Evolutionary conservation across 495 filamentous ascomycete genomes (phyloP).

Genomic region (Penicillium goetzii): DNA sequence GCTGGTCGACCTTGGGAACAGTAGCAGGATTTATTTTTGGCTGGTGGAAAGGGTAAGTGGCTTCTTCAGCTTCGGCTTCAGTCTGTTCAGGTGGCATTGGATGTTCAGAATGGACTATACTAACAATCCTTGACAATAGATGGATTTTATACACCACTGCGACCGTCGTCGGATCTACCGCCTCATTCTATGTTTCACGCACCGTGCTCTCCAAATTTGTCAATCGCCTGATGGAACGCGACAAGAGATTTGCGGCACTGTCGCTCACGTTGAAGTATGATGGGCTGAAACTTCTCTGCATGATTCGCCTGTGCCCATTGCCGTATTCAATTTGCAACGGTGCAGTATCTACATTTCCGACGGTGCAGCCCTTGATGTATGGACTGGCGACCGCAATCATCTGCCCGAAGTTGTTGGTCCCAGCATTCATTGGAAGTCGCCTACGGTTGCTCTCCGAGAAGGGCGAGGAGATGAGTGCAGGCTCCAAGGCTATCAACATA

Average conservation of each 20-base stretch:
- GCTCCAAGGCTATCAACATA: conserved; percentile 72
- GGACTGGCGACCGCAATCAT: conserved; percentile 77
- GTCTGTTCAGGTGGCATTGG: neutral
- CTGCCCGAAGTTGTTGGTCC: conserved; percentile 85
- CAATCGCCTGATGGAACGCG: conserved; percentile 74
- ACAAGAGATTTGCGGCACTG: conserved; percentile 76
- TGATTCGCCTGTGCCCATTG: conserved; percentile 91
- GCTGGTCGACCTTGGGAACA: conserved; percentile 86
- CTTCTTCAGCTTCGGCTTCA: neutral
- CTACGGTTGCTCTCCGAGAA: conserved; percentile 70
- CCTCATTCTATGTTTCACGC: conserved; percentile 77
- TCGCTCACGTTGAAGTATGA: conserved; percentile 74
- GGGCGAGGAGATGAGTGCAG: conserved; percentile 58
- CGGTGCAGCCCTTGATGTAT: conserved; percentile 75
- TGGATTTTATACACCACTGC: conserved; percentile 85
- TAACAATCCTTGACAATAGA: conserved; percentile 30
- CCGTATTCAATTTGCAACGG: conserved; percentile 96
- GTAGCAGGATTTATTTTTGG: conserved; percentile 93
- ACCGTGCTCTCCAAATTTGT: conserved; percentile 79
- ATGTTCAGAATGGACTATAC: neutral
- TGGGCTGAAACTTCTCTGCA: conserved; percentile 83
- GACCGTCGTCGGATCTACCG: conserved; percentile 75
- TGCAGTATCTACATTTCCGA: conserved; percentile 90
- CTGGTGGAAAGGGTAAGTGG: conserved; percentile 73
- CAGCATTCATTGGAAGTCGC: conserved; percentile 84